phyloP scores from a whole-genome alignment of 2,329 filamentous ascomycete genomes.

The Cercospora janseana region DNA sequence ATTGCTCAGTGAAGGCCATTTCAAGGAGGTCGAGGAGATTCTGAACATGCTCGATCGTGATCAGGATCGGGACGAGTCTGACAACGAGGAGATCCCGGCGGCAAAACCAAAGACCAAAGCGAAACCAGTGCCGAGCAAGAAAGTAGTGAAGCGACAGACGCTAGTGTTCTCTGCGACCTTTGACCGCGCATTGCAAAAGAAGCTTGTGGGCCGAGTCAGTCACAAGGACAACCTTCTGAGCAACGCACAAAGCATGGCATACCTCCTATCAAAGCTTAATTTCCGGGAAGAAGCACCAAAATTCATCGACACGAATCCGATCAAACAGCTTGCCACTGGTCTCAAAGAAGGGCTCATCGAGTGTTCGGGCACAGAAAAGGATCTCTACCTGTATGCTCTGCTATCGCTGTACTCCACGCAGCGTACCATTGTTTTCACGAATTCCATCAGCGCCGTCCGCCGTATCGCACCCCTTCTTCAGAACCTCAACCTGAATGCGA shows the following conservation, averaged over 20 bases:
- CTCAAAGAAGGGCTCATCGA: slow-evolving; percentile 89
- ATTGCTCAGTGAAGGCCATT: slow-evolving; percentile 86
- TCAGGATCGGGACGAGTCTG: slow-evolving; percentile 51
- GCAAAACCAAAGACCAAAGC: not conserved
- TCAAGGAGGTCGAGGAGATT: slow-evolving; percentile 90
- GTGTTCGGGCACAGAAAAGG: slow-evolving; percentile 92
- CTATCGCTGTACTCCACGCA: slow-evolving; percentile 77
- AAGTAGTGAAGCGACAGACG: slow-evolving; percentile 62
- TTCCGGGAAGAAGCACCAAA: slow-evolving; percentile 82
- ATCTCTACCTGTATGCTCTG: slow-evolving; percentile 88
- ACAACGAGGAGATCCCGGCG: slow-evolving; percentile 28
- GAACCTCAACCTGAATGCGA: slow-evolving; percentile 72
- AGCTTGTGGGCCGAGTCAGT: slow-evolving; percentile 74
- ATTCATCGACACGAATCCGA: slow-evolving; percentile 88
- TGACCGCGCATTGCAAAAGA: slow-evolving; percentile 85
- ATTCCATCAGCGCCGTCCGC: slow-evolving; percentile 89
- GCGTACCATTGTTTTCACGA: slow-evolving; percentile 87
- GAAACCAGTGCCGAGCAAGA: slow-evolving; percentile 1
- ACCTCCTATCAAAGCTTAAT: slow-evolving; percentile 83
- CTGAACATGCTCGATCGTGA: slow-evolving; percentile 72
- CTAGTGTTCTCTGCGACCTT: slow-evolving; percentile 97
- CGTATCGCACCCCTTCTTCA: slow-evolving; percentile 81
- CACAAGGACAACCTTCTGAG: slow-evolving; percentile 62
- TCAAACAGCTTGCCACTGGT: slow-evolving; percentile 80
- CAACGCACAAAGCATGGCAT: slow-evolving; percentile 68